Percentiles rank a stretch among this genome's conserved stretches.
Conservation (phyloP, 108 stramenopile species). For the Bacterosira constricta region DNA sequence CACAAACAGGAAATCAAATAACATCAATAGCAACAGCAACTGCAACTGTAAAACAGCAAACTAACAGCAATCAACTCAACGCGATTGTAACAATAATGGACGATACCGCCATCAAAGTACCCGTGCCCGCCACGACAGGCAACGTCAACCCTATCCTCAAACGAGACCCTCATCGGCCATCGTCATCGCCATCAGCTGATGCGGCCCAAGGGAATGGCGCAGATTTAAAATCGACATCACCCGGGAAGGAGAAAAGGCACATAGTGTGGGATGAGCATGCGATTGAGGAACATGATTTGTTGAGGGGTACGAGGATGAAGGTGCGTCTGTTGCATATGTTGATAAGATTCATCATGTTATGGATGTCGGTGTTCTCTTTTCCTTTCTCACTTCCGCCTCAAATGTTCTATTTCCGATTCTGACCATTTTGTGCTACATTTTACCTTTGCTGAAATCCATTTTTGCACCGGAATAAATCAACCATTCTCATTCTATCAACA, state of each 20-base stretch:
- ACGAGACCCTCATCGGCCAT: not conserved
- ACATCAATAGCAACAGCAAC: too few relatives aligned
- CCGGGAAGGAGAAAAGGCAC: constrained; percentile 33
- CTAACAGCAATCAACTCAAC: too few relatives aligned
- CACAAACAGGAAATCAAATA: too few relatives aligned
- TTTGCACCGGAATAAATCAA: not conserved
- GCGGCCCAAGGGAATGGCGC: not conserved
- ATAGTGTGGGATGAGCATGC: constrained; percentile 86
- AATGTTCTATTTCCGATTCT: too few relatives aligned
- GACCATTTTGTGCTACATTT: too few relatives aligned
- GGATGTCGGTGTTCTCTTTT: not conserved
- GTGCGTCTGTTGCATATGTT: constrained; percentile 27
- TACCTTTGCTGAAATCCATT: too few relatives aligned
- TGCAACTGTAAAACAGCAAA: too few relatives aligned
- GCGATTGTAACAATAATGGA: constrained; percentile 22
- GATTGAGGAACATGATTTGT: constrained; percentile 85
- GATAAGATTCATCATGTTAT: not conserved
- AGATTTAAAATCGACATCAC: not conserved
- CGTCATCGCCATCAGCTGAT: not conserved
- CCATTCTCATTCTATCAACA: not conserved
- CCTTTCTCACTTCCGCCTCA: not conserved
- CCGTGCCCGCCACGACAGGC: not conserved
- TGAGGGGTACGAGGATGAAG: constrained; percentile 89
- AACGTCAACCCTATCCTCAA: constrained; percentile 11
- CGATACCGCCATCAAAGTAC: not conserved